Conservation (phyloP, 371 early-diverging fungal genomes). For the Smittium mucronatum region DNA sequence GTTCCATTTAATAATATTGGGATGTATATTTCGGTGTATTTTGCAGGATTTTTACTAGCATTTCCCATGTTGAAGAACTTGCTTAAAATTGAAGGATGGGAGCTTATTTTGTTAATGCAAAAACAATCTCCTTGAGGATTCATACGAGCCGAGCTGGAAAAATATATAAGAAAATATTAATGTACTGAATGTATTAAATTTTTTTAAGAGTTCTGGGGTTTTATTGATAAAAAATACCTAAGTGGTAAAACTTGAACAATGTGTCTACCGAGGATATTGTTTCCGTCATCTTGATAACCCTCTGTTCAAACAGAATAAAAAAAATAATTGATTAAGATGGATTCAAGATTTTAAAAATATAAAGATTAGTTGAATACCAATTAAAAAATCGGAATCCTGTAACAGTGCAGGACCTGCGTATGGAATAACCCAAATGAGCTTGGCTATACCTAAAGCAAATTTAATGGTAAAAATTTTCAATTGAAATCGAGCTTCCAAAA, state of each 20-base stretch:
- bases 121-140: constrained; percentile 19
- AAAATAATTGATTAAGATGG: background rate
- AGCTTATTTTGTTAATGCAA: constrained; percentile 18
- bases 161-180: background rate
- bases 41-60: background rate
- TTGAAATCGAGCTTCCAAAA: constrained; percentile 16
- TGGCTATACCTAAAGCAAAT: background rate
- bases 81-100: background rate
- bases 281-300: constrained; percentile 23
- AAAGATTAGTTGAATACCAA: background rate
- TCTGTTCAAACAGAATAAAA: background rate
- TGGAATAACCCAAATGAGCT: constrained; percentile 3
- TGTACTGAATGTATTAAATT: too few species aligned
- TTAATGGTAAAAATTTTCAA: background rate
- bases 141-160: constrained; percentile 19
- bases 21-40: constrained; percentile 10
- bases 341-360: too few species aligned
- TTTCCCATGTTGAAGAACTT: background rate
- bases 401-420: background rate
- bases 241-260: constrained; percentile 30
- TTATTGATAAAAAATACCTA: constrained; percentile 19
- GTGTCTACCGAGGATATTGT: constrained; percentile 31
- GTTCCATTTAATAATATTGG: constrained; percentile 33
- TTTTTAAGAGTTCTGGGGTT: background rate
- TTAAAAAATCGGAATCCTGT: constrained; percentile 4